Evolutionary conservation across 495 filamentous ascomycete genomes (phyloP).

Genomic region (Clohesyomyces aquaticus): DNA sequence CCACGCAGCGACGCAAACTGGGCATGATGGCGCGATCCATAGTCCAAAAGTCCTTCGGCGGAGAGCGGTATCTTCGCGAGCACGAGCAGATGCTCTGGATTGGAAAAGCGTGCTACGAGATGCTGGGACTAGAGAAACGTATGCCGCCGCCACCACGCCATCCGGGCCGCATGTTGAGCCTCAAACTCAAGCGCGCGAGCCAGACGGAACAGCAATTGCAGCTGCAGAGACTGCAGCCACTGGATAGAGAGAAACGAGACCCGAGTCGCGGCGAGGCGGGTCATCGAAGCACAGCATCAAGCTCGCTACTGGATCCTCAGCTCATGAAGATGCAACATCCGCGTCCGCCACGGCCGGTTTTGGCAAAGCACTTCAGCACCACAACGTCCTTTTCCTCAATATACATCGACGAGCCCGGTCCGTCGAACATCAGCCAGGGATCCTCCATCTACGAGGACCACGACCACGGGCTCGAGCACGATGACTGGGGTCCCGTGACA

Average conservation of each 20-base stretch:
- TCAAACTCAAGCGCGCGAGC: neutral
- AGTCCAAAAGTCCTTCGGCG: constrained; percentile 64
- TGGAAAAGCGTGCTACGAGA: constrained; percentile 51
- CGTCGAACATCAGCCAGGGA: neutral
- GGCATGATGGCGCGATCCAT: constrained; percentile 65
- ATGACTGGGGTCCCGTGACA: constrained; percentile 28
- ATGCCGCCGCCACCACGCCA: constrained; percentile 21
- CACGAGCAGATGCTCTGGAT: constrained; percentile 75
- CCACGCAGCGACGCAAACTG: constrained; percentile 58
- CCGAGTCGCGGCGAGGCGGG: too few species aligned
- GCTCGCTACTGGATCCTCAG: constrained; percentile 34
- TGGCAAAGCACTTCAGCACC: constrained; percentile 21
- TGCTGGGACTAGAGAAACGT: constrained; percentile 26
- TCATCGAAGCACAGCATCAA: constrained; percentile 10
- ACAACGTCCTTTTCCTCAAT: constrained; percentile 36
- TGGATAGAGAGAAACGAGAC: too few species aligned
- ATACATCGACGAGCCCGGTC: constrained; percentile 33
- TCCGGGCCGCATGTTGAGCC: constrained; percentile 33
- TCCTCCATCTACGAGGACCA: constrained; percentile 20
- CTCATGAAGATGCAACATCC: constrained; percentile 43
- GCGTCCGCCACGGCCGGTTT: constrained; percentile 1
- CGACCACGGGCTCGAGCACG: too few species aligned
- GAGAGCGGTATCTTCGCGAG: constrained; percentile 66
- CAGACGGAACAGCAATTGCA: constrained; percentile 2
- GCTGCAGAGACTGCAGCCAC: too few species aligned